Evolutionary conservation across 2,329 filamentous ascomycete species (phyloP), one percentile per base, ranked within the genome.

Genomic region (Coniochaeta sp.): DNA sequence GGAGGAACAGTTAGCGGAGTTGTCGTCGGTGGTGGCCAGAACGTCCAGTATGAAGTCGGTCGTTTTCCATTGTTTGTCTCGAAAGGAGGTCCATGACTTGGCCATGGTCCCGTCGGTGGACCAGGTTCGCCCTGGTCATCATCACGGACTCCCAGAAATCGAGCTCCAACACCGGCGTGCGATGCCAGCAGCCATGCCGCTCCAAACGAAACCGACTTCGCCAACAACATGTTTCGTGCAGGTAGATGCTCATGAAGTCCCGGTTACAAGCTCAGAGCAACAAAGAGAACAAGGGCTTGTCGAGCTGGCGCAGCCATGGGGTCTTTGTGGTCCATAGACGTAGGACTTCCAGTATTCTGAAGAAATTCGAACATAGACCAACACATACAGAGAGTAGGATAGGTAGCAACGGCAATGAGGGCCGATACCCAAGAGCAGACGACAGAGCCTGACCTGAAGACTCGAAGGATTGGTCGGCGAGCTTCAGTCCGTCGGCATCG

Each of bases 141-240:
- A 42, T 53, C 51, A 27, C 35, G 42, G 32, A 26, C 47, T 12
- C 18, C 48, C 33, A 52, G 24, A 46, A 50, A 46, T 24, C 14
- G 50, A 48, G 52, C 51, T 52, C 14, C 49, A 31, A 52, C 51
- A 24, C 31, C 54, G 22, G 26, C 32, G n/a, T 35, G 33, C 47
- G 50, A 55, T 30, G 47, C 49, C 20, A 52, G 45, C 47, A 54
- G 40, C 28, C 48, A 46, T 27, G 47, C 16, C 30, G 42, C 52
- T 22, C 51, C 54, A 33, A 56, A 56, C 35, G 50, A 54, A 50
- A 59, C 53, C 47, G 54, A 55, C 26, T 58, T 58, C 32, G 53
- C 51, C 32, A 50, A 51, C 14, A 40, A 48, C 52, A 56, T 61
- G 30, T 24, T 55, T 12, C 14, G 27, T 32, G 49, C 30, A 22